Base-by-base conservation (phyloP, 192 early-diverging fungal species). In the Diversispora epigaea region DNA sequence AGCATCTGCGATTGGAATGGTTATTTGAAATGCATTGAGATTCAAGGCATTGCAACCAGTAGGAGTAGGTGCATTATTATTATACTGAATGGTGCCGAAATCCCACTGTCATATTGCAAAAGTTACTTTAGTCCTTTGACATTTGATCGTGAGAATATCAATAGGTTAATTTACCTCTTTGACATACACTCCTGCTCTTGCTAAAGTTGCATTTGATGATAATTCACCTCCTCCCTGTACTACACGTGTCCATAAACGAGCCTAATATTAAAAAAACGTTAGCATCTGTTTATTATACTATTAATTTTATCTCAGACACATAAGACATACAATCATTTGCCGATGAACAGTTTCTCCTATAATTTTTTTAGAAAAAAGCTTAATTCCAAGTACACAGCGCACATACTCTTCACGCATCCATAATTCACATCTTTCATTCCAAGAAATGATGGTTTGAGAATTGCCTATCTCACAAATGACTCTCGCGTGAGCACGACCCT, bases 221-320 rank as follows among this genome's bases (percentile, higher is more conserved):
- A 45, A 19, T 66, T 17, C 41, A 50, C 66, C 21, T 4, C 6
- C 66, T 14, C 21, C 5, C 25, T 0, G 45, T 68, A 46, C 25
- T 50, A 4, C 6, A 52, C 66, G 69, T 17, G 52, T 71, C 69
- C 52, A 71, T 71, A 71, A 22, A 8, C 17, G 46, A 49, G 67
- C 67, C 46, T 68, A 68, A 68, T 68, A 68, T 68, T 68, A 17
- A 68, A 68, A 68, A 66, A 66, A 25, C n/a, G n/a, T n/a, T n/a
- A n/a, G n/a, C n/a, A n/a, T n/a, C n/a, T n/a, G n/a, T n/a, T n/a
- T n/a, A n/a, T n/a, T n/a, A n/a, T n/a, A n/a, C n/a, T n/a, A n/a
- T n/a, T n/a, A n/a, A n/a, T n/a, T n/a, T n/a, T n/a, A n/a, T n/a
- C n/a, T n/a, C n/a, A n/a, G n/a, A 14, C 14, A 50, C 25, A 32